phyloP scores from a whole-genome alignment of 208 protist species.

The Trypanosoma congolense region DNA sequence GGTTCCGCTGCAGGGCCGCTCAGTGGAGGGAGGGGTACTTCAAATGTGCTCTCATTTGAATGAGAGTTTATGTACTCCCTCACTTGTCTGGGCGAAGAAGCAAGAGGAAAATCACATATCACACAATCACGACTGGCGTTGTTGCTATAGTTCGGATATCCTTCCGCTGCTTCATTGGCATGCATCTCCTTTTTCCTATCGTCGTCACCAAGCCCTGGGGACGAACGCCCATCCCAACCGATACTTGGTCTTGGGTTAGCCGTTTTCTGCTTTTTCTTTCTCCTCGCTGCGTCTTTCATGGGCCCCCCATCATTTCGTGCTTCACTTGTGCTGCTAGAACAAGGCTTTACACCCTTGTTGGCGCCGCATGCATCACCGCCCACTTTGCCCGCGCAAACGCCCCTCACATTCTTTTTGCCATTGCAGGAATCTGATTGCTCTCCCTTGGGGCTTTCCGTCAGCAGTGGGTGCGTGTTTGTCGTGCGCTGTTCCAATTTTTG shows the following conservation, averaged over 20 bases:
- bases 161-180: too few relatives aligned
- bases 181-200: too few relatives aligned
- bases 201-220: too few relatives aligned
- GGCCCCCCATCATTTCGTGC: neutral
- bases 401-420: neutral
- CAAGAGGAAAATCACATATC: conserved; percentile 16
- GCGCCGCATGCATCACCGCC: neutral
- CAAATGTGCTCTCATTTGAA: neutral
- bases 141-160: neutral
- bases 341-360: conserved; percentile 2
- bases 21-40: conserved; percentile 13
- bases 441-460: neutral
- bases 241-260: too few relatives aligned
- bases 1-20: neutral
- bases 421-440: neutral
- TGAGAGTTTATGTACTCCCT: conserved; percentile 16
- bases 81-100: neutral
- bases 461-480: conserved; percentile 1
- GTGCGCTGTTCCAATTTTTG: conserved; percentile 47
- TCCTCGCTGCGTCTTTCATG: neutral
- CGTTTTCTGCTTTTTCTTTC: neutral
- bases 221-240: too few relatives aligned
- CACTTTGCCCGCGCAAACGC: neutral
- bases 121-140: neutral
- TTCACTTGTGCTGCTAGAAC: neutral